phyloP scores from a whole-genome alignment of 2,329 filamentous ascomycete species.

The Scleromitrula shiraiana region DNA sequence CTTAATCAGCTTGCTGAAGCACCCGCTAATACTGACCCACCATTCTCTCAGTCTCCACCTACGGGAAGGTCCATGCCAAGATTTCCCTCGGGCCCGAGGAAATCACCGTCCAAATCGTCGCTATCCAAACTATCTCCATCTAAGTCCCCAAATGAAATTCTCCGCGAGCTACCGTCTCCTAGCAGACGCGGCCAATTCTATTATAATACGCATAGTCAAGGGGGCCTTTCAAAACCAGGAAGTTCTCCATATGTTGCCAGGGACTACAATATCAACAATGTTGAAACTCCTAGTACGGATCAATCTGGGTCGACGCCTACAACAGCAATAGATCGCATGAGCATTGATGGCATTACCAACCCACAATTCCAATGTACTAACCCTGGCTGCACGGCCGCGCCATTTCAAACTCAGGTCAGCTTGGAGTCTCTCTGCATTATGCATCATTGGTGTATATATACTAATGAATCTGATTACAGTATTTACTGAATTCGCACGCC shows the following conservation, averaged over 20 bases:
- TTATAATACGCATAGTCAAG: slow-evolving; percentile 14
- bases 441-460: neutral
- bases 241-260: slow-evolving; percentile 19
- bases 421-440: neutral
- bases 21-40: slow-evolving; percentile 12
- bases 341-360: slow-evolving; percentile 50
- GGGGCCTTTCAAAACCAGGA: slow-evolving; percentile 23
- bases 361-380: slow-evolving; percentile 52
- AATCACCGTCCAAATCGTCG: no score
- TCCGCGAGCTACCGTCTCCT: slow-evolving; percentile 38
- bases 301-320: slow-evolving; percentile 37
- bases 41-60: slow-evolving; percentile 26
- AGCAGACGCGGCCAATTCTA: slow-evolving; percentile 14
- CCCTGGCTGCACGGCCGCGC: slow-evolving; percentile 58
- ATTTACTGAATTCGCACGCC: slow-evolving; percentile 70
- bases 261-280: slow-evolving; percentile 29
- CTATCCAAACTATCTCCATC: no score
- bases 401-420: slow-evolving; percentile 66
- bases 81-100: slow-evolving; percentile 19
- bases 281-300: slow-evolving; percentile 41
- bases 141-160: slow-evolving; percentile 26
- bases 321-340: slow-evolving; percentile 45
- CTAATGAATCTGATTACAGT: slow-evolving; percentile 32
- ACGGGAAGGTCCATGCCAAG: slow-evolving; percentile 16
- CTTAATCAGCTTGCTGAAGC: slow-evolving; percentile 23